Evolutionary conservation across 2,329 filamentous ascomycete genomes (phyloP).

Genomic region (Drechslerella dactyloides): DNA sequence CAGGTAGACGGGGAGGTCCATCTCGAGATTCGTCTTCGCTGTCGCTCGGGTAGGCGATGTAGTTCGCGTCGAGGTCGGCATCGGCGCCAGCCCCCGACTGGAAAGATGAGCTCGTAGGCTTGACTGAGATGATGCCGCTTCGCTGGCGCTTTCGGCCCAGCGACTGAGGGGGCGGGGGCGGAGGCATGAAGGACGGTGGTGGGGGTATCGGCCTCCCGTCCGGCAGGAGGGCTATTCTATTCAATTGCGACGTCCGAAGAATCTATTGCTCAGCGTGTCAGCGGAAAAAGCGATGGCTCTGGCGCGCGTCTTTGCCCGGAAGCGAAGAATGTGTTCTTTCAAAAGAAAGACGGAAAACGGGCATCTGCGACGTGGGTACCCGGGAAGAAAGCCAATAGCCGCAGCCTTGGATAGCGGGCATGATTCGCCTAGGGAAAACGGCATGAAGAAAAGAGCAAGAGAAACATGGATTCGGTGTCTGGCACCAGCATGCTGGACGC

Average conservation of each 20-base stretch:
- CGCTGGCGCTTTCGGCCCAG: slow-evolving; percentile 42
- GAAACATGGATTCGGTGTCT: not conserved
- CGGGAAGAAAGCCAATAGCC: not conserved
- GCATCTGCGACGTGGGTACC: not conserved
- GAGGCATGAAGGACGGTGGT: slow-evolving; percentile 37
- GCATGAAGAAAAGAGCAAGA: not conserved
- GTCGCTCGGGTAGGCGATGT: slow-evolving; percentile 42
- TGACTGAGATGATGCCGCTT: slow-evolving; percentile 5
- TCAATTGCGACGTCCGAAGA: slow-evolving; percentile 43
- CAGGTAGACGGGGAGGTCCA: not conserved
- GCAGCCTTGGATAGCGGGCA: not conserved
- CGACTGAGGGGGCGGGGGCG: slow-evolving; percentile 34
- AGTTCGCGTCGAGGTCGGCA: slow-evolving; percentile 43
- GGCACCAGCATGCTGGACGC: slow-evolving; percentile 11
- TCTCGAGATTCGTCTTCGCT: slow-evolving; percentile 29
- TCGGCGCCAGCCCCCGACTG: not conserved
- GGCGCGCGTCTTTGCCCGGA: not conserved
- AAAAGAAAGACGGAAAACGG: not conserved
- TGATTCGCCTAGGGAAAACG: not conserved
- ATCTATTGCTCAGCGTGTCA: slow-evolving; percentile 13
- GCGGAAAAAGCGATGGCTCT: not conserved
- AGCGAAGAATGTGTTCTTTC: not conserved
- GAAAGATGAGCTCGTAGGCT: not conserved
- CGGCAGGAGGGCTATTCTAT: slow-evolving; percentile 42
- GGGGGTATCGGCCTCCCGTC: slow-evolving; percentile 35